Evolutionary conservation across 257 asterid genomes (phyloP).

Genomic region (Solanum sitiens): DNA sequence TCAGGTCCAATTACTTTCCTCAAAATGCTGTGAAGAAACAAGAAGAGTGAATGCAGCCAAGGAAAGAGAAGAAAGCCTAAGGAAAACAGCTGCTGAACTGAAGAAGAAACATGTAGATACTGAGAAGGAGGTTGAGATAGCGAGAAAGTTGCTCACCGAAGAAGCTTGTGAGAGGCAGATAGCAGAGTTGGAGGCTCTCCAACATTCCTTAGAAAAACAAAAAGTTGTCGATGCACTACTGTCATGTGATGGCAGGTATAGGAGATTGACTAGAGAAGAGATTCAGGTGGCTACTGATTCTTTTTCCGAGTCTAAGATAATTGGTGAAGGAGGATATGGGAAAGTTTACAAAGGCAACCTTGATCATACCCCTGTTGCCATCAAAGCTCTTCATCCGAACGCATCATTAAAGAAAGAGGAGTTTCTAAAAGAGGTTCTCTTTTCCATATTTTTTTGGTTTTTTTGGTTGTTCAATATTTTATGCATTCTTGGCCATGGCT

Average conservation of each 20-base stretch:
- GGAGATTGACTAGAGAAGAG: constrained; percentile 60
- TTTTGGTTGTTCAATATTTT: background rate
- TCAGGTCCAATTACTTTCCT: constrained; percentile 65
- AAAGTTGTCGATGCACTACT: constrained; percentile 45
- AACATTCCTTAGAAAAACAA: constrained; percentile 51
- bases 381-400: constrained; percentile 52
- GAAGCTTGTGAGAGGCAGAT: constrained; percentile 60
- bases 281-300: constrained; percentile 52
- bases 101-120: constrained; percentile 64
- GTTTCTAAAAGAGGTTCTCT: constrained; percentile 68
- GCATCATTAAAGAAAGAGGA: constrained; percentile 54
- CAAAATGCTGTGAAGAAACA: constrained; percentile 68
- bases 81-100: constrained; percentile 47
- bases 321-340: constrained; percentile 87
- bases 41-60: constrained; percentile 54
- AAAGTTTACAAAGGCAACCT: constrained; percentile 78
- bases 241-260: constrained; percentile 55
- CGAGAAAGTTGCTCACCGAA: constrained; percentile 41
- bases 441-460: background rate
- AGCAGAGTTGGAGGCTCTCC: constrained; percentile 53
- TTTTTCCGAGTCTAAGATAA: constrained; percentile 43
- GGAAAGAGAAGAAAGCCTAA: constrained; percentile 53
- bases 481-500: background rate
- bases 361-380: constrained; percentile 70
- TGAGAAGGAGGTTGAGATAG: constrained; percentile 51